Base-by-base conservation (phyloP, 306 rosid species). In the Mimosa pudica region DNA sequence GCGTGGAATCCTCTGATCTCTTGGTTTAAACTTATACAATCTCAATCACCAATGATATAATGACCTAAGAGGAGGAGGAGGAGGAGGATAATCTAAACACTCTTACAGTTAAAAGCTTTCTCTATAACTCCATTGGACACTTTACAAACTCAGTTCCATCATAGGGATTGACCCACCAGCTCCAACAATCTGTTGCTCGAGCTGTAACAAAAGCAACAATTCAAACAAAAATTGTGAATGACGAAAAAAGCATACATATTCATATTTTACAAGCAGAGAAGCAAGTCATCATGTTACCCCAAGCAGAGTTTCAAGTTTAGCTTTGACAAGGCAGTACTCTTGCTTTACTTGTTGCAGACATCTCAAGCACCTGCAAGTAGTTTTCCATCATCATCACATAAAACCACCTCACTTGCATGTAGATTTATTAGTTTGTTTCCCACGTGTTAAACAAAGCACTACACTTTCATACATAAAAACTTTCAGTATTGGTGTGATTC, bases 81-180 rank as follows among this genome's bases (percentile, higher is more conserved):
- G 62, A 55, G 0, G 4, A 62, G n/a, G 85, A 80, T 84, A 86
- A 77, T 46, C 65, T 78, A 70, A 54, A 74, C 77, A 77, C 76
- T 82, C 24, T 18, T 70, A 10, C 73, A 69, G 73, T 44, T 42
- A 68, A 33, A 42, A 9, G 41, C 52, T 69, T 75, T 77, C 65
- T 77, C 84, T 87, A 86, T 89, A 73, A 78, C 67, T 71, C 87
- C 86, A 67, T 74, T 66, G 85, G 4, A 61, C 74, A 60, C 49
- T 65, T 86, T 64, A 90, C 84, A 85, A 87, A 76, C 89, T 52
- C 74, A 83, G 80, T 79, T 93, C 94, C 77, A 77, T 48, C 82
- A 80, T 71, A 32, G 98, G 98, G 77, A 96, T 88, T 76, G 97
- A 88, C 71, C 99, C 99, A 61, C 99, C 99, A 76, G 97, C 99